These are phyloP conservation scores for Chaetomium fimeti DNA, from an alignment of 495 filamentous ascomycete genomes.

Conservation along the genomic window DNA sequence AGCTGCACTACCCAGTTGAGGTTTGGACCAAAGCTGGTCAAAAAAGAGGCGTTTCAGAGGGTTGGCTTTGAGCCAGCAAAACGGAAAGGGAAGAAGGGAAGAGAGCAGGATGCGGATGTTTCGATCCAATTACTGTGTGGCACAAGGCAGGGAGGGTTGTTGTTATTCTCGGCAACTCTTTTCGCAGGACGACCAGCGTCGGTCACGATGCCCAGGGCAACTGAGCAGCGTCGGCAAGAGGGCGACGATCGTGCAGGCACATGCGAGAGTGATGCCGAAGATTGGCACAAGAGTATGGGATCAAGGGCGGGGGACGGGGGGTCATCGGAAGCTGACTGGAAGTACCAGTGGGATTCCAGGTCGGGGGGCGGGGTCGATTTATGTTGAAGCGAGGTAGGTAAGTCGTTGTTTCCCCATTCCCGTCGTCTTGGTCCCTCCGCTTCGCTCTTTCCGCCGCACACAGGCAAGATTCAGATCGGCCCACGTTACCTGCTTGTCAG, in stretches of 20 bases:
- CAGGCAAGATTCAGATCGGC: not conserved
- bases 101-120: not conserved
- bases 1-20: not conserved
- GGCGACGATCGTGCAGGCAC: not conserved
- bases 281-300: not conserved
- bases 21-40: not conserved
- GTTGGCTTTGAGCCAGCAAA: not conserved
- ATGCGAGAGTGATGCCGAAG: not conserved
- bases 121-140: not conserved
- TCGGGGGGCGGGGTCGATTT: slow-evolving; percentile 1
- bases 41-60: too few relatives aligned
- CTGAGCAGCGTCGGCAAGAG: not conserved
- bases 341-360: not conserved
- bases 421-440: not conserved
- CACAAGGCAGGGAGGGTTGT: too few relatives aligned
- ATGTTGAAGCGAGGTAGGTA: not conserved
- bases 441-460: not conserved
- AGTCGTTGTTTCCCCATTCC: not conserved
- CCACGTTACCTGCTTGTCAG: not conserved
- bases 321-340: not conserved
- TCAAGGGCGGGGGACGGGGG: not conserved
- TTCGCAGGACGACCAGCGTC: slow-evolving; percentile 1
- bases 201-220: not conserved
- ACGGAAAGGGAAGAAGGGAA: not conserved
- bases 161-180: not conserved